A percentile compares a stretch with the other conserved stretches of the same genome.
Conservation (phyloP, 2,329 filamentous ascomycete genomes). For the Colletotrichum phormii region DNA sequence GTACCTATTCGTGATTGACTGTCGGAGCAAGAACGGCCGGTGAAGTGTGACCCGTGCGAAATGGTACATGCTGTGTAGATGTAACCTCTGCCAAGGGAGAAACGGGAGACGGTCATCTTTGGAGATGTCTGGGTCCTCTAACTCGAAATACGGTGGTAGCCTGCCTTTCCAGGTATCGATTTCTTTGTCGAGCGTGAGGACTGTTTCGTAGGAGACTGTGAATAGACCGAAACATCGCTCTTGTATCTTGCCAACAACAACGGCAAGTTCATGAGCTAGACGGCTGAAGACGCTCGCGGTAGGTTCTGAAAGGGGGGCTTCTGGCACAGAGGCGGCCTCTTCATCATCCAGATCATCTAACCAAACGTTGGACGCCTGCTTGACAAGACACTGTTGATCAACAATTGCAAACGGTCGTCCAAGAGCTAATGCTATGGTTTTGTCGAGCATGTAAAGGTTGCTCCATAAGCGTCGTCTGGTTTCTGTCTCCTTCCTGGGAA, state of each 20-base stretch:
- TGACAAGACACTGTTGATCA: slow-evolving; percentile 51
- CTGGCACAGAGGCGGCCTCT: slow-evolving; percentile 39
- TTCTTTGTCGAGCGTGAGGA: slow-evolving; percentile 48
- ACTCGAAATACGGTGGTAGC: slow-evolving; percentile 49
- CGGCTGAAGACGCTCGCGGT: slow-evolving; percentile 48
- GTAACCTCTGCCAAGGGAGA: slow-evolving; percentile 50
- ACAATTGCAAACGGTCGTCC: slow-evolving; percentile 53
- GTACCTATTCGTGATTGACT: slow-evolving; percentile 54
- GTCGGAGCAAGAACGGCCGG: slow-evolving; percentile 50
- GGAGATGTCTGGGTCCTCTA: slow-evolving; percentile 46
- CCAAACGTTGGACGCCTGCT: slow-evolving; percentile 52
- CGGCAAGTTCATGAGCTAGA: slow-evolving; percentile 47
- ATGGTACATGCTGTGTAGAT: slow-evolving; percentile 53
- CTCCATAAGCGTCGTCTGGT: slow-evolving; percentile 53
- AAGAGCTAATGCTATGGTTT: slow-evolving; percentile 52
- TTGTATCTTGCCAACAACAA: slow-evolving; percentile 52
- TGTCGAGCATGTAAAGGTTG: slow-evolving; percentile 52
- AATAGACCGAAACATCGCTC: slow-evolving; percentile 52
- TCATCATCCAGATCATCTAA: slow-evolving; percentile 49
- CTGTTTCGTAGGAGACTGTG: slow-evolving; percentile 50
- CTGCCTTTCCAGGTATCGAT: slow-evolving; percentile 46
- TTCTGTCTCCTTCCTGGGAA: slow-evolving; percentile 50
- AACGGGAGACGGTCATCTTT: slow-evolving; percentile 45
- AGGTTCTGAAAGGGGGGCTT: slow-evolving; percentile 45
- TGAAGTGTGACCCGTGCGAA: slow-evolving; percentile 54